Percentiles rank a stretch among this genome's conserved stretches.
Evolutionary conservation across 257 asterid genomes (phyloP).

Genomic region (Gentiana macrophylla): DNA sequence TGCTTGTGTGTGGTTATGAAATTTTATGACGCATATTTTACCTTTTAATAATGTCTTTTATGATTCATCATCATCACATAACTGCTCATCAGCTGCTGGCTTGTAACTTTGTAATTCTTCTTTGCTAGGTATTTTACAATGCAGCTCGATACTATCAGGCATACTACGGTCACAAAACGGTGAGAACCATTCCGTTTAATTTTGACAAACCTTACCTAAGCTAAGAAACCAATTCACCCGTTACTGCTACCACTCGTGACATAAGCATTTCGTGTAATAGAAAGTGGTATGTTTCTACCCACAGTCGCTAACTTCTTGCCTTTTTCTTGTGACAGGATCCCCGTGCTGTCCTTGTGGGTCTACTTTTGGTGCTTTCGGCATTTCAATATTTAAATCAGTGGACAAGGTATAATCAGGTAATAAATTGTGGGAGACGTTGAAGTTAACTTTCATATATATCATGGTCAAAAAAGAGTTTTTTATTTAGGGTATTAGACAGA

Average conservation of each 20-base stretch:
- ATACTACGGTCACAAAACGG: conserved; percentile 94
- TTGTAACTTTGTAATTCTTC: conserved; percentile 3
- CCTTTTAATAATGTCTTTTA: too few species aligned
- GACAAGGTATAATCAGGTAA: conserved; percentile 94
- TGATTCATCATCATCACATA: too few species aligned
- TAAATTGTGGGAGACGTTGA: background rate
- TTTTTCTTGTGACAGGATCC: conserved; percentile 50
- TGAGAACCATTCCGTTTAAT: conserved; percentile 24
- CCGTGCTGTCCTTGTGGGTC: conserved; percentile 94
- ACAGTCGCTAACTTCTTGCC: background rate
- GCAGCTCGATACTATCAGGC: conserved; percentile 93
- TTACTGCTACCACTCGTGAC: background rate
- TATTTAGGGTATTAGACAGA: background rate
- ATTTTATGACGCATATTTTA: too few species aligned
- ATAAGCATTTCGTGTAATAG: too few species aligned
- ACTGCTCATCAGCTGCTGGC: too few species aligned
- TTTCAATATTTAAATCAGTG: conserved; percentile 89
- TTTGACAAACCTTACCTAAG: too few species aligned
- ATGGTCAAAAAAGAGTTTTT: background rate
- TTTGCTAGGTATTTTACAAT: conserved; percentile 66
- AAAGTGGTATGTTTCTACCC: background rate
- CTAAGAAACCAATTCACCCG: too few species aligned
- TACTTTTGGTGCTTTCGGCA: conserved; percentile 70
- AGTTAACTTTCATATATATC: background rate
- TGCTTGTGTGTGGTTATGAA: too few species aligned